Percentiles rank a stretch among this genome's conserved stretches.
These are phyloP conservation scores for Teunomyces barrocoloradensis DNA, from an alignment of 805 yeast species.

Conservation along the genomic window DNA sequence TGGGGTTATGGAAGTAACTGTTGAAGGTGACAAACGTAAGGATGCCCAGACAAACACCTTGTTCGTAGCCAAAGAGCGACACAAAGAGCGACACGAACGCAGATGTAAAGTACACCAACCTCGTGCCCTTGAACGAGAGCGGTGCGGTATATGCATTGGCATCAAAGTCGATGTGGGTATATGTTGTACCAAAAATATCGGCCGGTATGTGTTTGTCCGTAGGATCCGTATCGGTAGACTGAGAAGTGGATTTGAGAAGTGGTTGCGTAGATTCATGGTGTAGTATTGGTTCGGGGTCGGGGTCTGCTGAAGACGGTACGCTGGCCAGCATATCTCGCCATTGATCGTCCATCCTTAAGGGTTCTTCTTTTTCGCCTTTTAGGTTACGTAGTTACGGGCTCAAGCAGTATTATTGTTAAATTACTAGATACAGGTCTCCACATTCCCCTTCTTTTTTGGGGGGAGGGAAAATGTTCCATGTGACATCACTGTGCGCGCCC, in stretches of 20 bases:
- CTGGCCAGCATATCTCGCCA: background rate
- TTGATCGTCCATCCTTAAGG: background rate
- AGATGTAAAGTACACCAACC: slow-evolving; percentile 42
- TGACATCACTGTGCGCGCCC: background rate
- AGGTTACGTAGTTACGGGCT: background rate
- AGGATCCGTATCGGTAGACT: background rate
- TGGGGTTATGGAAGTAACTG: slow-evolving; percentile 68
- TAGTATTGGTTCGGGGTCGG: background rate
- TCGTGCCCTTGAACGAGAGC: slow-evolving; percentile 36
- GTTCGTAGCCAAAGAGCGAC: slow-evolving; percentile 41
- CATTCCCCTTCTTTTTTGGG: background rate
- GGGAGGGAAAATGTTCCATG: background rate
- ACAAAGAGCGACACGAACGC: slow-evolving; percentile 45
- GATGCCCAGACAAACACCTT: slow-evolving; percentile 89
- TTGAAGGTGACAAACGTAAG: slow-evolving; percentile 71
- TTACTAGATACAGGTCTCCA: slow-evolving; percentile 1
- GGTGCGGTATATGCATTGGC: slow-evolving; percentile 29
- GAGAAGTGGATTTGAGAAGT: too few relatives aligned
- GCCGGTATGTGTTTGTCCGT: background rate
- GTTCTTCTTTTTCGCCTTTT: background rate
- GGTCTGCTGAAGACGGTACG: background rate
- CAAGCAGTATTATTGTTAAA: background rate
- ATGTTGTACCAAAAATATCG: slow-evolving; percentile 35
- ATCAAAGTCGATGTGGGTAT: slow-evolving; percentile 38
- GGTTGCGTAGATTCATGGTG: background rate